phyloP scores from a whole-genome alignment of 2,329 filamentous ascomycete genomes.

The Leptosphaerulina australis region DNA sequence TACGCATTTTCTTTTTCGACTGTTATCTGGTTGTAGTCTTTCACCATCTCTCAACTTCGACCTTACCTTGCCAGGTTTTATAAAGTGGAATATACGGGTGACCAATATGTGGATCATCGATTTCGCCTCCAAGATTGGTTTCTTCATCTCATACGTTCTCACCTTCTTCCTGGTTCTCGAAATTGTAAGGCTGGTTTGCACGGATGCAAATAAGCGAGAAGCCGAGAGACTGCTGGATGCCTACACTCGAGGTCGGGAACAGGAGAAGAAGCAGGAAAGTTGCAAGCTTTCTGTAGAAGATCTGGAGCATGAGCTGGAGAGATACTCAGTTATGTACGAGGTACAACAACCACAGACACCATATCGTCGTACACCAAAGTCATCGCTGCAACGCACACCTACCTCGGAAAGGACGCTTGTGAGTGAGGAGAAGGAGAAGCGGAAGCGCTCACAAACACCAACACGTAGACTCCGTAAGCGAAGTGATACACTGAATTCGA shows the following conservation, averaged over 20 bases:
- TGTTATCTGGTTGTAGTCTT: neutral
- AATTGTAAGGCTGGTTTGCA: conserved; percentile 27
- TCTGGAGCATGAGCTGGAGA: conserved; percentile 7
- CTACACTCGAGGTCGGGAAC: conserved; percentile 22
- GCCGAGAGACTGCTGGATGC: conserved; percentile 31
- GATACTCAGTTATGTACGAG: conserved; percentile 4
- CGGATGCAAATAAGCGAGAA: conserved; percentile 33
- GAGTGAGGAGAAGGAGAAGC: conserved; percentile 13
- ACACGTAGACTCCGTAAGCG: conserved; percentile 26
- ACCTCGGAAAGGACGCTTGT: conserved; percentile 8
- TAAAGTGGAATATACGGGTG: neutral
- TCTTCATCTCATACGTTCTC: conserved; percentile 32
- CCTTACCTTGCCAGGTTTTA: too few relatives aligned
- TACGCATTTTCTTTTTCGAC: conserved; percentile 4
- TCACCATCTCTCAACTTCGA: neutral
- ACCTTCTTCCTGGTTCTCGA: conserved; percentile 33
- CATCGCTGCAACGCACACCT: conserved; percentile 4
- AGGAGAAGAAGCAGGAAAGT: conserved; percentile 2
- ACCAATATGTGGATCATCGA: conserved; percentile 15
- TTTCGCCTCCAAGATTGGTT: conserved; percentile 20
- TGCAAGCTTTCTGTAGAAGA: conserved; percentile 11
- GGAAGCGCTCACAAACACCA: conserved; percentile 12
- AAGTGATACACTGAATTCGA: conserved; percentile 31
- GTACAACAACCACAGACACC: conserved; percentile 4
- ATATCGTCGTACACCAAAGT: conserved; percentile 6